Conservation (phyloP, 2,329 filamentous ascomycete species). For the Nigrospora osmanthi region DNA sequence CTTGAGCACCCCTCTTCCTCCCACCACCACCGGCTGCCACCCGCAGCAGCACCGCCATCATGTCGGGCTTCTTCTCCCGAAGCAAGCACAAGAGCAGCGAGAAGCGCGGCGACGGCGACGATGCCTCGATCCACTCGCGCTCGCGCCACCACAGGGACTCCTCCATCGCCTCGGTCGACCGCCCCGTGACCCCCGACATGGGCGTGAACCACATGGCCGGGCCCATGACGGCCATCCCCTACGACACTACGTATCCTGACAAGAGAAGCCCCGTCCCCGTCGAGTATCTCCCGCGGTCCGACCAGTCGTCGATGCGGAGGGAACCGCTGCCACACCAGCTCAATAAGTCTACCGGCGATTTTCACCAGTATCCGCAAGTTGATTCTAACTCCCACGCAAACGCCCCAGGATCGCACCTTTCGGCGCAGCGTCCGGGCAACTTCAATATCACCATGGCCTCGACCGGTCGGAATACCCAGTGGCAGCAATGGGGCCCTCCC, state of each 20-base stretch:
- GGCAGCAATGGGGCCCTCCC: conserved; percentile 66
- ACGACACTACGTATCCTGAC: conserved; percentile 62
- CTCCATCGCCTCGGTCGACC: conserved; percentile 64
- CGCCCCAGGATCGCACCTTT: conserved; percentile 45
- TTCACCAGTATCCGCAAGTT: conserved; percentile 80
- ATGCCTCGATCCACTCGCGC: conserved; percentile 54
- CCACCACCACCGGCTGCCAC: conserved; percentile 5
- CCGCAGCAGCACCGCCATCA: conserved; percentile 15
- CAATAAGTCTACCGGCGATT: conserved; percentile 70
- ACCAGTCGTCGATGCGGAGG: conserved; percentile 54
- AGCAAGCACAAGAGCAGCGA: conserved; percentile 70
- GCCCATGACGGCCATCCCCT: conserved; percentile 81
- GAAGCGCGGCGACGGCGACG: conserved; percentile 57
- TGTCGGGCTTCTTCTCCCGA: conserved; percentile 80
- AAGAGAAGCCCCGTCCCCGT: conserved; percentile 62
- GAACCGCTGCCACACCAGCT: conserved; percentile 78
- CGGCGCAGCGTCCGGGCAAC: conserved; percentile 48
- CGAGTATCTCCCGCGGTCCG: conserved; percentile 63
- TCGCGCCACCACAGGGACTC: conserved; percentile 71
- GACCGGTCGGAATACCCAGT: conserved; percentile 63
- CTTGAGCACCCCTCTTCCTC: background rate
- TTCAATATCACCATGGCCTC: conserved; percentile 64
- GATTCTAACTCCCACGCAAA: conserved; percentile 43
- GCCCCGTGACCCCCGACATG: conserved; percentile 53
- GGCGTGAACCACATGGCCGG: conserved; percentile 70